Evolutionary conservation across 2,329 filamentous ascomycete genomes (phyloP), one percentile per base, ranked within the genome.

Genomic region (Venturiaceae sp.): DNA sequence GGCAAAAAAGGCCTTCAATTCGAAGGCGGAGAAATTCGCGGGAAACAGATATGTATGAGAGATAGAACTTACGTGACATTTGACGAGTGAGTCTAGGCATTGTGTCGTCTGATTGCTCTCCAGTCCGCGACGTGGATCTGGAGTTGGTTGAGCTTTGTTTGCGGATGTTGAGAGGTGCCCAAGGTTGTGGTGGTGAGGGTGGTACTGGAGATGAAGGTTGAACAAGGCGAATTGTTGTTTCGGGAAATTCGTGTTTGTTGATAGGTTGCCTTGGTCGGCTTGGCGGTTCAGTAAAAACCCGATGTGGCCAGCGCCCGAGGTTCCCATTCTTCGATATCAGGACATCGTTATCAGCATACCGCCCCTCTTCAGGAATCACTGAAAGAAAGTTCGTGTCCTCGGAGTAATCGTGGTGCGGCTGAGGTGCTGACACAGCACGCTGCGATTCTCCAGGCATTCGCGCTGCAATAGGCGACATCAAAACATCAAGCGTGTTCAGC

Each of bases 401-500:
- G 59, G 26, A 64, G 66, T 59, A 69, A 69, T 37, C 23, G n/a
- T 55, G 60, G 65, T 65, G 56, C 66, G 56, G 64, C 60, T 72
- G 66, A n/a, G 78, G 77, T 28, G 78, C 78, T 59, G 80, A 82
- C 11, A 71, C 71, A 28, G 68, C 66, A 53, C 80, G 74, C 9
- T 32, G 39, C 36, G 39, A 39, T 39, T 53, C 46, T 47, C 37
- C 60, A 41, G 58, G 53, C 26, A 46, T 46, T 32, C 61, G 57
- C 46, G 64, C 62, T 53, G 62, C 53, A 28, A 66, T 64, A n/a
- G 76, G 75, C 53, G 78, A 70, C 62, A 84, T 81, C 28, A 84
- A 70, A 19, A 77, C 75, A 67, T 85, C 82, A 13, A 85, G 74
- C 61, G 84, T 79, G 8, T 77, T 77, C 50, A 87, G 80, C 26